Conservation (phyloP, 805 yeast species). For the Maudiozyma serrabonitensis region DNA sequence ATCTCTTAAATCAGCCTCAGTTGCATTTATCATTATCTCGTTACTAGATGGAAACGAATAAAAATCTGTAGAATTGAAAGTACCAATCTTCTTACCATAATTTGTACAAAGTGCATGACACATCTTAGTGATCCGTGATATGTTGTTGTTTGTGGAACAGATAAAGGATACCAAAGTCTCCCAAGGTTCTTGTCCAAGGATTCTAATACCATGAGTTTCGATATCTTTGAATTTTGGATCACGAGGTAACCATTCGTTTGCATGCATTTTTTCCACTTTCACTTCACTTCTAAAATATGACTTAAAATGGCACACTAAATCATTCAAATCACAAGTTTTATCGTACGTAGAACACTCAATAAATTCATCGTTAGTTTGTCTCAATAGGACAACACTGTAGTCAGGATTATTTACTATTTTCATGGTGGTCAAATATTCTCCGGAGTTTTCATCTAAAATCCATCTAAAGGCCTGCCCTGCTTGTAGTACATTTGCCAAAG, state of each 20-base stretch:
- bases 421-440: constrained; percentile 21
- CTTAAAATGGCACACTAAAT: constrained; percentile 35
- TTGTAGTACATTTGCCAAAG: constrained; percentile 40
- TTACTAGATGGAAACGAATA: constrained; percentile 69
- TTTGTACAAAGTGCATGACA: constrained; percentile 66
- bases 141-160: constrained; percentile 93
- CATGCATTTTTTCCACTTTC: constrained; percentile 43
- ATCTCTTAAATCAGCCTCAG: constrained; percentile 37
- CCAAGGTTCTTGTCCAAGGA: constrained; percentile 94
- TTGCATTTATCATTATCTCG: constrained; percentile 33
- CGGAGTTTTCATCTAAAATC: constrained; percentile 17
- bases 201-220: constrained; percentile 57
- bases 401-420: constrained; percentile 19
- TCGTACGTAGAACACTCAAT: constrained; percentile 46
- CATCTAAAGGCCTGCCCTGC: constrained; percentile 30
- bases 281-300: constrained; percentile 68
- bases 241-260: constrained; percentile 44
- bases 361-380: constrained; percentile 44
- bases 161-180: constrained; percentile 84
- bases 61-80: constrained; percentile 44
- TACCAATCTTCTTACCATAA: constrained; percentile 55
- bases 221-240: constrained; percentile 42
- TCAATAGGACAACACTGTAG: constrained; percentile 53
- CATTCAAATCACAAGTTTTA: constrained; percentile 19
- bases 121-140: constrained; percentile 87